A percentile compares a stretch with the other conserved stretches of the same genome.
phyloP scores from a whole-genome alignment of 2,329 filamentous ascomycete genomes.

The Hypoxylon sp. region DNA sequence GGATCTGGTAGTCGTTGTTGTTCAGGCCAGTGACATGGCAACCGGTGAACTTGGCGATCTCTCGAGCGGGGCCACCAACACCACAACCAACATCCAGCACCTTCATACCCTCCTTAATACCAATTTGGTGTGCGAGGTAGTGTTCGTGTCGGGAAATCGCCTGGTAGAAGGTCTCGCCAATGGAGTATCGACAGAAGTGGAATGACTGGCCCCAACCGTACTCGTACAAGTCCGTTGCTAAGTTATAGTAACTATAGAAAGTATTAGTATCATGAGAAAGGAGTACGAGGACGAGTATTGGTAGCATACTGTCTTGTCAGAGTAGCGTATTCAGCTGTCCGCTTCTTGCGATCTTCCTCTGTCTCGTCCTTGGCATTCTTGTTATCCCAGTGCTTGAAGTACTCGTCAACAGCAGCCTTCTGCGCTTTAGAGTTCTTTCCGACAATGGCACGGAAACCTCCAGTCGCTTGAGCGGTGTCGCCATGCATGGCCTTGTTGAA shows the following conservation, averaged over 20 bases:
- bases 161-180: conserved; percentile 88
- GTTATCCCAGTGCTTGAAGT: conserved; percentile 98
- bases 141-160: conserved; percentile 97
- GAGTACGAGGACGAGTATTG: neutral
- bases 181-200: conserved; percentile 95
- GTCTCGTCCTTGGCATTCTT: conserved; percentile 86
- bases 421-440: conserved; percentile 83
- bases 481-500: conserved; percentile 93
- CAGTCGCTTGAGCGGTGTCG: conserved; percentile 75
- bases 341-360: conserved; percentile 81
- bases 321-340: conserved; percentile 52
- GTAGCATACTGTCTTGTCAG: conserved; percentile 41
- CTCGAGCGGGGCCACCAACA: conserved; percentile 93
- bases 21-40: conserved; percentile 92
- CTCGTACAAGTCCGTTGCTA: conserved; percentile 96
- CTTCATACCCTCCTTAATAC: conserved; percentile 86
- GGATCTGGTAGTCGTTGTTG: conserved; percentile 99
- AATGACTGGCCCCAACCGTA: conserved; percentile 97
- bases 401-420: conserved; percentile 87
- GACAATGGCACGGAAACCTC: conserved; percentile 87
- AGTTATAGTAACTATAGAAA: conserved; percentile 85
- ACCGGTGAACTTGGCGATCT: conserved; percentile 96
- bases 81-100: conserved; percentile 97
- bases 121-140: conserved; percentile 92
- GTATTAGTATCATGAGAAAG: conserved; percentile 18